Conservation (phyloP, 805 yeast genomes). For the Metschnikowia orientalis region DNA sequence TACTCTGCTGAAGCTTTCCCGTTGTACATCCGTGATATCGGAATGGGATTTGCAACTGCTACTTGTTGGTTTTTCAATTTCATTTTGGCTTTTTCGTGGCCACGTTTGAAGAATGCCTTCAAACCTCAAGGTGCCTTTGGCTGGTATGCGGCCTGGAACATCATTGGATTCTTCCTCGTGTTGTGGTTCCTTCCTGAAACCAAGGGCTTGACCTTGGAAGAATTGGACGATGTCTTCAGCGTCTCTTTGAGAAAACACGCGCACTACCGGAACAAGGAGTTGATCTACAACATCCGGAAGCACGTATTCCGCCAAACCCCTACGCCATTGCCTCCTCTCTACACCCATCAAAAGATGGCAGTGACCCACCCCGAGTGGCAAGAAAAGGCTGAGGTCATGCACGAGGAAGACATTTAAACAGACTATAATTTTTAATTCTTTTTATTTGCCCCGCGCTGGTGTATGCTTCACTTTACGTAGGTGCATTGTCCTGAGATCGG, state of each 20-base stretch:
- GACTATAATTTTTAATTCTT: too few relatives aligned
- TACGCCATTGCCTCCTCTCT: slow-evolving; percentile 50
- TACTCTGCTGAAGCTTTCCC: slow-evolving; percentile 85
- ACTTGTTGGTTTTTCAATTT: slow-evolving; percentile 73
- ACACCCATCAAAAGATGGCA: slow-evolving; percentile 54
- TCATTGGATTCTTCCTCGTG: slow-evolving; percentile 64
- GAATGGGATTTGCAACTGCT: slow-evolving; percentile 76
- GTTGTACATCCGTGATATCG: slow-evolving; percentile 71
- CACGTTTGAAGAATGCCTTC: slow-evolving; percentile 60
- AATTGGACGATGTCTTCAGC: slow-evolving; percentile 67
- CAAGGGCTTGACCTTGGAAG: slow-evolving; percentile 67
- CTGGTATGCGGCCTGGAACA: slow-evolving; percentile 83
- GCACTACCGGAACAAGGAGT: slow-evolving; percentile 27
- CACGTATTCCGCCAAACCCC: slow-evolving; percentile 42
- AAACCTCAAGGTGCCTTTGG: slow-evolving; percentile 84
- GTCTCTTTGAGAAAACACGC: slow-evolving; percentile 59
- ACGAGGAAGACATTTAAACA: slow-evolving; percentile 40
- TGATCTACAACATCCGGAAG: slow-evolving; percentile 43
- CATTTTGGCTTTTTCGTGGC: slow-evolving; percentile 73
- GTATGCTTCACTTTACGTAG: too few relatives aligned
- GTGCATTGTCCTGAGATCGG: too few relatives aligned
- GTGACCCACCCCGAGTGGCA: slow-evolving; percentile 61
- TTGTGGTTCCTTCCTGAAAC: slow-evolving; percentile 73
- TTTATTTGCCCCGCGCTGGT: too few relatives aligned
- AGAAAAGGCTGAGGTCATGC: slow-evolving; percentile 51